A percentile compares a stretch with the other conserved stretches of the same genome.
phyloP scores from a whole-genome alignment of 306 rosid species.

The Dicorynia guianensis region DNA sequence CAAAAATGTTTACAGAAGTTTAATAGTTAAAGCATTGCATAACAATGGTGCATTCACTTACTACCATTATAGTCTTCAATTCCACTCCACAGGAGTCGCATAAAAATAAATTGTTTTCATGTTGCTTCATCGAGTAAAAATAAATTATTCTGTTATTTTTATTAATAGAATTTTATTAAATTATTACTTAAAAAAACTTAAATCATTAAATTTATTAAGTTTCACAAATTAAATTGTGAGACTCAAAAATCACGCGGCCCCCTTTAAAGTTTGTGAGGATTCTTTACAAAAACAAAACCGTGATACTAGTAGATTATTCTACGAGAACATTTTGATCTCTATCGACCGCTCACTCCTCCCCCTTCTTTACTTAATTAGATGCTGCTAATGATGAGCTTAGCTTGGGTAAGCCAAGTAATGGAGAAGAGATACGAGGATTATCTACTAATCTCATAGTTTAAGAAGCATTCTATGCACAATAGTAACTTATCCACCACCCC shows the following conservation, averaged over 20 bases:
- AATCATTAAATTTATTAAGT: too few species aligned
- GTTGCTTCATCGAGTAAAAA: not conserved
- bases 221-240: too few species aligned
- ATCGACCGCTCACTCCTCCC: not conserved
- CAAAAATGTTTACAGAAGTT: not conserved
- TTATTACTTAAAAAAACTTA: too few species aligned
- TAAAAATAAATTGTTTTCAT: not conserved
- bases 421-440: not conserved
- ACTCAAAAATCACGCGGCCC: not conserved
- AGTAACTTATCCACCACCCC: slow-evolving; percentile 1
- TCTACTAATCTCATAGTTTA: slow-evolving; percentile 4
- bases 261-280: slow-evolving; percentile 1
- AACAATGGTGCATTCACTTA: not conserved
- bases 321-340: not conserved
- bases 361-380: not conserved
- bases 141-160: not conserved
- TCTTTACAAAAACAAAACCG: not conserved
- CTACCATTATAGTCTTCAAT: not conserved
- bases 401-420: not conserved
- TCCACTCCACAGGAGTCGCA: not conserved
- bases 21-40: slow-evolving; percentile 5
- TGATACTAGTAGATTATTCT: not conserved
- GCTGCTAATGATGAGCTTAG: not conserved
- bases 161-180: not conserved
- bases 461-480: slow-evolving; percentile 1